Conservation (phyloP, 192 early-diverging fungal genomes). For the Haplosporangium gracile region DNA sequence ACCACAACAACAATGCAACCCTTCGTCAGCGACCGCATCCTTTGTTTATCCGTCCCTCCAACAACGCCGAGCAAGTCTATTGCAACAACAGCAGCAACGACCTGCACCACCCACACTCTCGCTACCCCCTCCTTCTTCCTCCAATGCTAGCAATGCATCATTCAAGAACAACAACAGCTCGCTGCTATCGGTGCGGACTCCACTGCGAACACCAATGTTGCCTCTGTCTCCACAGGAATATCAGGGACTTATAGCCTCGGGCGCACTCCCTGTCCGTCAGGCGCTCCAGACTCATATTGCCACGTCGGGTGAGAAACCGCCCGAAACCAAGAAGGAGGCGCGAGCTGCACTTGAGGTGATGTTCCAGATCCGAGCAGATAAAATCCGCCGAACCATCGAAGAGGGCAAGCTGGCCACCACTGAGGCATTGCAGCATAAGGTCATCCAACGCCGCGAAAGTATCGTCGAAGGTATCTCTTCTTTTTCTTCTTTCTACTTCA, state of each 20-base stretch:
- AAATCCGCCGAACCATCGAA: slow-evolving; percentile 46
- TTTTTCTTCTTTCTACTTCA: background rate
- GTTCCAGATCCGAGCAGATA: slow-evolving; percentile 50
- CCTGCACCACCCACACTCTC: background rate
- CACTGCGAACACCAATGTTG: background rate
- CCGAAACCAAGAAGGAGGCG: slow-evolving; percentile 46
- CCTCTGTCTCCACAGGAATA: slow-evolving; percentile 24
- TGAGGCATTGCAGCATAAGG: slow-evolving; percentile 38
- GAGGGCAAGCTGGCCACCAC: slow-evolving; percentile 41
- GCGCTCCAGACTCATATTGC: slow-evolving; percentile 47
- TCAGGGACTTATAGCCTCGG: slow-evolving; percentile 24
- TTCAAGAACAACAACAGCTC: background rate
- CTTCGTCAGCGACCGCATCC: background rate
- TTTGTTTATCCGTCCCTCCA: background rate
- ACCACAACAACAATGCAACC: background rate
- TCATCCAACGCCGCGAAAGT: slow-evolving; percentile 43
- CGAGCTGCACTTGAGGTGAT: slow-evolving; percentile 38
- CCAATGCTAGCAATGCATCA: background rate
- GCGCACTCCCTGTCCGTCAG: slow-evolving; percentile 42
- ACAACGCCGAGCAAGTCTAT: background rate
- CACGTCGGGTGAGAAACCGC: slow-evolving; percentile 46
- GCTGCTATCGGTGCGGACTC: background rate
- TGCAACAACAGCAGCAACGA: background rate
- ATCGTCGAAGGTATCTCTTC: slow-evolving; percentile 25
- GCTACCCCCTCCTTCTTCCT: background rate